phyloP scores from a whole-genome alignment of 495 filamentous ascomycete species.

The Echria macrotheca region DNA sequence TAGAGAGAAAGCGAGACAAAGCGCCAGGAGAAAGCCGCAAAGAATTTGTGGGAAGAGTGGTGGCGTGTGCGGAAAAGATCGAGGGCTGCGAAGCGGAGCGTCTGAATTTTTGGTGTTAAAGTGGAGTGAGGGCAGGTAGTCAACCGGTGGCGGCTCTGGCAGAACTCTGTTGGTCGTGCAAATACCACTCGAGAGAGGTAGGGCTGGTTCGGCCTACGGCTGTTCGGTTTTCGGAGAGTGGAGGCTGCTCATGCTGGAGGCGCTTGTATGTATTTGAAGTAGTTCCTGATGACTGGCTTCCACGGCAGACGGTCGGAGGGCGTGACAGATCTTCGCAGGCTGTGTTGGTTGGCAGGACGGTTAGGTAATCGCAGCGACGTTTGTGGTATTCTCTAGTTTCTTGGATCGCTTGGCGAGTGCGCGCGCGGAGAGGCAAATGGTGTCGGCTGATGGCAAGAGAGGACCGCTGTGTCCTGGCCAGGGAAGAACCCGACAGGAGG shows the following conservation, averaged over 20 bases:
- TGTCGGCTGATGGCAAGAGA: not conserved
- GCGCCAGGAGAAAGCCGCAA: not conserved
- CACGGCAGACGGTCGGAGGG: not conserved
- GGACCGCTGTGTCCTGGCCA: no score
- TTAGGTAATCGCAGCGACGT: not conserved
- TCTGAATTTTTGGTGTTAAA: not conserved
- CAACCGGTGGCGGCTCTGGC: not conserved
- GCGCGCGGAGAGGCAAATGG: not conserved
- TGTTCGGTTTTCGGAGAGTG: not conserved
- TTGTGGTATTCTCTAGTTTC: not conserved
- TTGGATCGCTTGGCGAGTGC: not conserved
- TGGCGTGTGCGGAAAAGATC: not conserved
- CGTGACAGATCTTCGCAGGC: not conserved
- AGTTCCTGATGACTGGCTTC: no score
- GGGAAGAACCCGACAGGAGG: no score
- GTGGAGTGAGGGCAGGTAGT: not conserved
- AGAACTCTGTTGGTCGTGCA: not conserved
- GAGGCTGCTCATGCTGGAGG: not conserved
- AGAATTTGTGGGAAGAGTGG: not conserved
- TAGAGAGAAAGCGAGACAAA: not conserved
- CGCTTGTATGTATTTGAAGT: not conserved
- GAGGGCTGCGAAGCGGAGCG: not conserved
- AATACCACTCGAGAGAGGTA: not conserved
- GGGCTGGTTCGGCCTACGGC: not conserved
- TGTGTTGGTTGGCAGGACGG: not conserved